phyloP scores from a whole-genome alignment of 179 eudicot species.

The Actinidia arguta region DNA sequence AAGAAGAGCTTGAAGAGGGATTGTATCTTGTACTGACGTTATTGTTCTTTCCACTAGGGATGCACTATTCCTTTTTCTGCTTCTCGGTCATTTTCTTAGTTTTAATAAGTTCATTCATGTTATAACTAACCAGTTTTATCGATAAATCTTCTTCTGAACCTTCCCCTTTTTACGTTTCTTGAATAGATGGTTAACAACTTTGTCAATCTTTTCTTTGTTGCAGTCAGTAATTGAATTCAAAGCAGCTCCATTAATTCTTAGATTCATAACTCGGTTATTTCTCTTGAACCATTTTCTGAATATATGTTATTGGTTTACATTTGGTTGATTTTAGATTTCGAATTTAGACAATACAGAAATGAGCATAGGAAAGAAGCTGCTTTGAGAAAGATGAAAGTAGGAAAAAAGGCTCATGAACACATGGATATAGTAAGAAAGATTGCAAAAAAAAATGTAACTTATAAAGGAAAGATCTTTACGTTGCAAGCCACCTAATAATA shows the following conservation, averaged over 20 bases:
- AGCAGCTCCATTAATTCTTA: not conserved
- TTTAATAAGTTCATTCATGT: not conserved
- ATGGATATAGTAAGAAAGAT: not conserved
- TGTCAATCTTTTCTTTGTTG: not conserved
- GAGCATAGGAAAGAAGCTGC: too few species aligned
- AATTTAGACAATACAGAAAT: too few species aligned
- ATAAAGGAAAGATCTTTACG: conserved; percentile 17
- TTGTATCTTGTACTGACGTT: conserved; percentile 27
- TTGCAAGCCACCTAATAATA: too few species aligned
- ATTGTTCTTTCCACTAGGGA: conserved; percentile 31
- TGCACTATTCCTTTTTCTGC: not conserved
- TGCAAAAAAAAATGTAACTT: conserved; percentile 1
- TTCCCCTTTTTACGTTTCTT: not conserved
- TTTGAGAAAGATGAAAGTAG: not conserved
- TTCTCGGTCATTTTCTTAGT: not conserved
- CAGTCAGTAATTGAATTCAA: not conserved
- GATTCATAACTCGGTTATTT: not conserved
- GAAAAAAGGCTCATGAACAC: not conserved
- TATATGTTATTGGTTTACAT: too few species aligned
- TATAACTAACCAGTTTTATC: not conserved
- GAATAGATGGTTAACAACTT: not conserved
- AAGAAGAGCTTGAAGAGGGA: too few species aligned
- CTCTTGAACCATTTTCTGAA: too few species aligned
- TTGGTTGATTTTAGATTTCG: too few species aligned
- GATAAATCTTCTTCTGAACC: not conserved